These are phyloP conservation scores for Aciculosporium take DNA, from an alignment of 2,329 filamentous ascomycete genomes.

Conservation along the genomic window DNA sequence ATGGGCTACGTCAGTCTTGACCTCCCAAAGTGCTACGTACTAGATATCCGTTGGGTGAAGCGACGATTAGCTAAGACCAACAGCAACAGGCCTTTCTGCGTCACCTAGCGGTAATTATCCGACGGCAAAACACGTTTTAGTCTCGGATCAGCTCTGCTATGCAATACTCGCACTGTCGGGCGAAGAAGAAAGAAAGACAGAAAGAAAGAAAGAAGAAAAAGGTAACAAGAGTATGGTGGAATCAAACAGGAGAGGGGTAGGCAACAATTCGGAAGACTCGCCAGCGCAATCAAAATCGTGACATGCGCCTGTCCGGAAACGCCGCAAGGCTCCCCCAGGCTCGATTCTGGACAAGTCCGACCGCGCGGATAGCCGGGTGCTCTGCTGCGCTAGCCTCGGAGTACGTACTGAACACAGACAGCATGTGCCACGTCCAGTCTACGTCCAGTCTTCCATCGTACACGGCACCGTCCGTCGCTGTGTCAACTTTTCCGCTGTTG, in stretches of 20 bases:
- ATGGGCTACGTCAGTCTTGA: slow-evolving; percentile 1
- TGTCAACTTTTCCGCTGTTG: not conserved
- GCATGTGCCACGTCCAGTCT: no score
- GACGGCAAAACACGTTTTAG: not conserved
- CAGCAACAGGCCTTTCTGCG: not conserved
- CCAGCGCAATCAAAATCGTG: not conserved
- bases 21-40: not conserved
- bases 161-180: no score
- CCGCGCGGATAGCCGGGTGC: not conserved
- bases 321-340: no score
- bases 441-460: not conserved
- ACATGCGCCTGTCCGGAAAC: not conserved
- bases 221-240: not conserved
- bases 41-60: not conserved
- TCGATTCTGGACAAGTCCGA: not conserved
- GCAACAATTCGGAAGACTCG: not conserved
- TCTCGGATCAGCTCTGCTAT: not conserved
- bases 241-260: not conserved
- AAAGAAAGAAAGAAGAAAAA: no score
- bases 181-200: not conserved
- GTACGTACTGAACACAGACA: not conserved
- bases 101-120: not conserved
- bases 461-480: not conserved
- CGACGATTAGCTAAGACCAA: not conserved
- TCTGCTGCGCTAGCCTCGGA: not conserved